Percentiles rank a stretch among this genome's conserved stretches.
Conservation (phyloP, 306 rosid genomes). For the Prunus kanzakura region DNA sequence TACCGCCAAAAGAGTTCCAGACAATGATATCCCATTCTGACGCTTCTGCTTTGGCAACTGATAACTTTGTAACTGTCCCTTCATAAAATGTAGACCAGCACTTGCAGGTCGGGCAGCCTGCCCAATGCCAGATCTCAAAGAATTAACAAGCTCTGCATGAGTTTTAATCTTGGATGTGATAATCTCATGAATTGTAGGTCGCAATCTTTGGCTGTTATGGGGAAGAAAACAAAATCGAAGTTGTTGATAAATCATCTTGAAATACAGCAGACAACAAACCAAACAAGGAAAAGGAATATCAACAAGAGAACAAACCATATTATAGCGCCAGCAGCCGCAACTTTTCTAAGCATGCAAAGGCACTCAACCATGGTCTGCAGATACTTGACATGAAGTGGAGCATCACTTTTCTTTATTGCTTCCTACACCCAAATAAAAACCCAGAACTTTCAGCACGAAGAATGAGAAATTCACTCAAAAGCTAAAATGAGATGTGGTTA, state of each 20-base stretch:
- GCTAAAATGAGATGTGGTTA: slow-evolving; percentile 20
- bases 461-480: slow-evolving; percentile 22
- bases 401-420: slow-evolving; percentile 83
- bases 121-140: slow-evolving; percentile 60
- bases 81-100: slow-evolving; percentile 65
- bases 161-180: slow-evolving; percentile 87
- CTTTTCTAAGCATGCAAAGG: slow-evolving; percentile 95
- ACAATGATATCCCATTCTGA: slow-evolving; percentile 75
- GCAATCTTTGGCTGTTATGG: slow-evolving; percentile 84
- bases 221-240: slow-evolving; percentile 23
- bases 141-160: slow-evolving; percentile 62
- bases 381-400: slow-evolving; percentile 87
- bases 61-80: slow-evolving; percentile 78
- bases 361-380: slow-evolving; percentile 97
- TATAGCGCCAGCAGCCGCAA: slow-evolving; percentile 98
- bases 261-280: slow-evolving; percentile 51
- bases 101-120: slow-evolving; percentile 53
- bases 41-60: slow-evolving; percentile 84
- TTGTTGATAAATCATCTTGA: slow-evolving; percentile 26
- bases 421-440: slow-evolving; percentile 55
- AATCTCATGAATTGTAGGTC: slow-evolving; percentile 85
- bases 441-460: slow-evolving; percentile 31
- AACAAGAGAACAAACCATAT: slow-evolving; percentile 67
- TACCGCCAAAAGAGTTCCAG: slow-evolving; percentile 78
- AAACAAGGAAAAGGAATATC: slow-evolving; percentile 18